These are phyloP conservation scores for Phaeosphaeriaceae sp. DNA, from an alignment of 2,329 filamentous ascomycete species.

Conservation along the genomic window DNA sequence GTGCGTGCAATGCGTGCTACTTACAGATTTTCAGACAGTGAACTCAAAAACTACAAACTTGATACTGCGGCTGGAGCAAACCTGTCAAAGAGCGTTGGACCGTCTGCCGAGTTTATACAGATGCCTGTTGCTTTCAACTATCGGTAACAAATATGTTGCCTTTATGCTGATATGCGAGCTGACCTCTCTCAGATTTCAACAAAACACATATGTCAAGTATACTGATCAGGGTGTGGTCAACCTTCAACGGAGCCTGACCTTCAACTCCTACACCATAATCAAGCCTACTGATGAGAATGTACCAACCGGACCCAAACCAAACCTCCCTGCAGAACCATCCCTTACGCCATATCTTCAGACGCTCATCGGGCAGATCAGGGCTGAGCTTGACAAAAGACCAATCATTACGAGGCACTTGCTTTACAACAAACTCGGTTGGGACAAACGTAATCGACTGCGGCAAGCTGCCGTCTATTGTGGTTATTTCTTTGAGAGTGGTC, in stretches of 20 bases:
- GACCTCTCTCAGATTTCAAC: constrained; percentile 68
- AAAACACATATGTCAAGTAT: constrained; percentile 78
- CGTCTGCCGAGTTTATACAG: constrained; percentile 79
- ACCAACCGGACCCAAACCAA: constrained; percentile 66
- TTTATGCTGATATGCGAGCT: background rate
- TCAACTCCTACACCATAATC: constrained; percentile 55
- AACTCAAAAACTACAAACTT: constrained; percentile 67
- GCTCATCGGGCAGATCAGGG: constrained; percentile 68
- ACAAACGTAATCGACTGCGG: constrained; percentile 65
- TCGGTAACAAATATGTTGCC: constrained; percentile 42
- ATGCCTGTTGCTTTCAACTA: constrained; percentile 74
- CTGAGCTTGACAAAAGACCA: constrained; percentile 74
- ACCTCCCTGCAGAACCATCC: constrained; percentile 58
- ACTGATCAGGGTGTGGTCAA: constrained; percentile 50
- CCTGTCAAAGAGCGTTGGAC: constrained; percentile 72
- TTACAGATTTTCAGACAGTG: constrained; percentile 52
- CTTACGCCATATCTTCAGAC: constrained; percentile 65
- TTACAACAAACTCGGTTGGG: constrained; percentile 70
- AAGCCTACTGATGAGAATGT: constrained; percentile 67
- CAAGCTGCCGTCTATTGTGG: constrained; percentile 82
- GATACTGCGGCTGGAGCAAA: constrained; percentile 56
- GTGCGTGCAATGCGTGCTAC: background rate
- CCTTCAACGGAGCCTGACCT: constrained; percentile 33
- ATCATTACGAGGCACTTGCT: constrained; percentile 87
- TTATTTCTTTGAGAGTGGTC: constrained; percentile 91